Evolutionary conservation across 192 early-diverging fungal species (phyloP), one percentile per base, ranked within the genome.

Genomic region (Backusella morwellensis): DNA sequence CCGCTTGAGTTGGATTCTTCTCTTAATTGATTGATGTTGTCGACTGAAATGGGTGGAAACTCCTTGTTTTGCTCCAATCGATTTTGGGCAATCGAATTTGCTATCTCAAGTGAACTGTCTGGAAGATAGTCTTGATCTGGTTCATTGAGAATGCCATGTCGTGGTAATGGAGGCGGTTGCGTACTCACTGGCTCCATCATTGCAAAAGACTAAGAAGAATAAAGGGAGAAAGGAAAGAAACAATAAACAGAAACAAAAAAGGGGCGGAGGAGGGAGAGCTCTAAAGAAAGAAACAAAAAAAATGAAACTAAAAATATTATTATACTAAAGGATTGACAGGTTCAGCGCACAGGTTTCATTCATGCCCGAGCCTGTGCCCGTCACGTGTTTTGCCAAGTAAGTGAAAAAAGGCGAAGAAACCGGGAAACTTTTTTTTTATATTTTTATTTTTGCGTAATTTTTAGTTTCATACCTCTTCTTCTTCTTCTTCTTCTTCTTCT

Each of bases 1-100:
- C 85, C 85, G 50, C 82, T 89, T 17, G 78, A 78, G 81, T 85
- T 89, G 17, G 84, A 87, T 12, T 87, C 80, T 42, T 83, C 47
- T 14, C 89, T 82, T 66, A 81, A 82, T 38, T 73, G 59, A 34
- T 78, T 79, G 34, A 87, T 73, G 41, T 80, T 81, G 41, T 88
- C 80, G 4, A 68, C 69, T 1, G 84, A 84, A 41, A 69, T 70
- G 21, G 85, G 83, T 17, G 81, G 81, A 36, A 78, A 81, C 0
- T 42, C 36, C 14, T 36, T 74, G 19, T 3, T n/a, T 23, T 36
- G 21, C n/a, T 70, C n/a, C 4, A 70, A 21, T 23, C 68, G 35
- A 17, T 70, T 70, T 41, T 70, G 19, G 14, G 54, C 73, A 9
- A 56, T 59, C 3, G 15, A 0, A 2, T 36, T 40, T 8, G 73